Evolutionary conservation across 179 eudicot species (phyloP).

Genomic region (Nepenthes alata): DNA sequence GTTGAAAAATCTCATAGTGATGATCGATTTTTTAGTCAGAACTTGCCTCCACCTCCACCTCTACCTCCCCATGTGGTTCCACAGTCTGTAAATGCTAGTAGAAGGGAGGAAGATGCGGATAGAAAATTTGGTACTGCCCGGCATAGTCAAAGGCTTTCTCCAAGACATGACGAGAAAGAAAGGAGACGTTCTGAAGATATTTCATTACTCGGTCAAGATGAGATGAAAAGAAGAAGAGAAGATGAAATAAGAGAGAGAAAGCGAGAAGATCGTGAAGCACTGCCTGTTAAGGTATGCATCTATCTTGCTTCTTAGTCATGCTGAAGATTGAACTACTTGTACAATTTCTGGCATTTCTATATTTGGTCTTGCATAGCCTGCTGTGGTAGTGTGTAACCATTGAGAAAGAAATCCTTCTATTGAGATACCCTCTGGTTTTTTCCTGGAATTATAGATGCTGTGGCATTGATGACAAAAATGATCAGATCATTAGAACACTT

Average conservation of each 20-base stretch:
- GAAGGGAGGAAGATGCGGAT: slow-evolving; percentile 86
- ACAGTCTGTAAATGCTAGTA: slow-evolving; percentile 57
- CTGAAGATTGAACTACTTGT: not conserved
- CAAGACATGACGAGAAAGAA: slow-evolving; percentile 92
- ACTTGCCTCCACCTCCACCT: slow-evolving; percentile 98
- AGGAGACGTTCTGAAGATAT: slow-evolving; percentile 86
- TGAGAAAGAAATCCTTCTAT: not conserved
- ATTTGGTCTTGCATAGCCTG: not conserved
- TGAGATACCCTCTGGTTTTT: too few species aligned
- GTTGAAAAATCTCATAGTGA: slow-evolving; percentile 58
- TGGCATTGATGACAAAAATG: too few species aligned
- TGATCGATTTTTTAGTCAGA: slow-evolving; percentile 73
- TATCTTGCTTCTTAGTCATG: not conserved
- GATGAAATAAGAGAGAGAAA: slow-evolving; percentile 88
- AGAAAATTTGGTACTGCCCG: slow-evolving; percentile 64
- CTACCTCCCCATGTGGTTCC: slow-evolving; percentile 85
- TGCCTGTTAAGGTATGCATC: slow-evolving; percentile 45
- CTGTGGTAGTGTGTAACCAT: not conserved
- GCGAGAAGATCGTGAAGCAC: slow-evolving; percentile 76
- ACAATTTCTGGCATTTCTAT: not conserved
- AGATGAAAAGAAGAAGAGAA: slow-evolving; percentile 78
- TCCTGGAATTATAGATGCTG: too few species aligned
- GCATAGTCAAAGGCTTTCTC: slow-evolving; percentile 85
- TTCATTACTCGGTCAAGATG: slow-evolving; percentile 44
- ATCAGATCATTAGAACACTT: too few species aligned